Evolutionary conservation across 2,329 filamentous ascomycete genomes (phyloP), one percentile per base, ranked within the genome.

Genomic region (Diaporthe ampelina): DNA sequence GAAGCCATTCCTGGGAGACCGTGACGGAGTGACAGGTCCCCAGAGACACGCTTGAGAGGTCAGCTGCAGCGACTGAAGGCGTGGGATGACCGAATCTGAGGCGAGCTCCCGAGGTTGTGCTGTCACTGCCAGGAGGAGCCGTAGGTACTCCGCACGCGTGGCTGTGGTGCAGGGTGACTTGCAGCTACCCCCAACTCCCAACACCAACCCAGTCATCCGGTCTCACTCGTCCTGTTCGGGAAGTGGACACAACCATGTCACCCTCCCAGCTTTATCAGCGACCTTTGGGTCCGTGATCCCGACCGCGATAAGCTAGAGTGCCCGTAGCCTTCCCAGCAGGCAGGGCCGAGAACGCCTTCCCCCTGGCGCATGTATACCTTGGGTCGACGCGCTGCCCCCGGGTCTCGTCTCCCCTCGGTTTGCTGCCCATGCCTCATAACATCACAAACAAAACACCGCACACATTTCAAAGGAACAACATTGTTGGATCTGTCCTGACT

Each of bases 251-350:
- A 68, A 52, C 63, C 63, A 68, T 68, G 63, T 68, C 63, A 68
- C 35, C 69, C 43, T 48, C 40, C 69, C 61, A 61, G 69, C 56
- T 59, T 52, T 72, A 59, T 63, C 69, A 72, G 69, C 69, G 56
- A 40, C 40, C 43, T 21, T 26, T 63, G 45, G 45, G 48, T 72
- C 69, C 69, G 69, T 72, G 56, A 72, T 72, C 69, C 57, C 57
- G 29, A 70, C 37, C 43, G 19, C 45, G 69, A 72, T 72, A 72
- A 72, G 69, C 32, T 50, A 72, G 43, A 24, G 35, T 48, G 29
- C 17, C 29, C 40, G 54, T 35, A 70, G 52, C 48, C 40, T 45
- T 59, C 54, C 52, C 37, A 58, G 35, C 69, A 52, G 43, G 7
- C 43, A 54, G 69, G 69, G 57, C 54, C 69, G 57, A 71, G 56